Evolutionary conservation across 2,329 filamentous ascomycete genomes (phyloP).

Genomic region (Cladophialophora exuberans): DNA sequence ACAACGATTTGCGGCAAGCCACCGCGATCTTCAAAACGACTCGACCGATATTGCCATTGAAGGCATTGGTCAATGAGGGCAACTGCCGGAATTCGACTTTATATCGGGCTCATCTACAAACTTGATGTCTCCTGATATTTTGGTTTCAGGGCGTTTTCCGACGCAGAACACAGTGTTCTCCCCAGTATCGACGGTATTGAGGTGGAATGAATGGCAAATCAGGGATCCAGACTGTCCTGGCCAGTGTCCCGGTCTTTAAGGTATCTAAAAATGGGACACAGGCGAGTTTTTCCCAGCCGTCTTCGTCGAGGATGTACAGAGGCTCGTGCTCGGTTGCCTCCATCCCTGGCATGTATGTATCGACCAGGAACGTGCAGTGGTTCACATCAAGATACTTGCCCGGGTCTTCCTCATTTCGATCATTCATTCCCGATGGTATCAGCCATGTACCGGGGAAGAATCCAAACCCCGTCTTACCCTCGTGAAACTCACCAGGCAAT

Average conservation of each 20-base stretch:
- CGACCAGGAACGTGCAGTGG: constrained; percentile 81
- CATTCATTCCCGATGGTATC: constrained; percentile 84
- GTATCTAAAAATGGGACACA: constrained; percentile 84
- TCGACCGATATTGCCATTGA: too few species aligned
- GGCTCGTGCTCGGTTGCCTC: constrained; percentile 71
- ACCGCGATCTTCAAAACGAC: constrained; percentile 12
- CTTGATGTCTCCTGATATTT: constrained; percentile 2
- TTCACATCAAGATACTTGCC: constrained; percentile 79
- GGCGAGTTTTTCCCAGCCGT: constrained; percentile 75
- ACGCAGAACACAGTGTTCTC: constrained; percentile 80
- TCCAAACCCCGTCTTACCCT: constrained; percentile 69
- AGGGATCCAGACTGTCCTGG: constrained; percentile 81
- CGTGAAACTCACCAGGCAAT: constrained; percentile 85
- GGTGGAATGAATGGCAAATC: constrained; percentile 70
- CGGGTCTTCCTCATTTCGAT: constrained; percentile 82
- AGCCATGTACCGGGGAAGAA: constrained; percentile 84
- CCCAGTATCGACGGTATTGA: constrained; percentile 76
- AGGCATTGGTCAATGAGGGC: too few species aligned
- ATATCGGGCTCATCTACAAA: background rate
- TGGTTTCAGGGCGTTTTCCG: constrained; percentile 46
- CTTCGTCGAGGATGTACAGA: constrained; percentile 72
- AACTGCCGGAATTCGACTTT: too few species aligned
- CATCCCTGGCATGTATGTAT: constrained; percentile 74
- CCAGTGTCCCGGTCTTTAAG: constrained; percentile 70
- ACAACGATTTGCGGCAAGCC: constrained; percentile 9